These are phyloP conservation scores for Pichia sp. DNA, from an alignment of 1,139 yeast species.

Conservation along the genomic window DNA sequence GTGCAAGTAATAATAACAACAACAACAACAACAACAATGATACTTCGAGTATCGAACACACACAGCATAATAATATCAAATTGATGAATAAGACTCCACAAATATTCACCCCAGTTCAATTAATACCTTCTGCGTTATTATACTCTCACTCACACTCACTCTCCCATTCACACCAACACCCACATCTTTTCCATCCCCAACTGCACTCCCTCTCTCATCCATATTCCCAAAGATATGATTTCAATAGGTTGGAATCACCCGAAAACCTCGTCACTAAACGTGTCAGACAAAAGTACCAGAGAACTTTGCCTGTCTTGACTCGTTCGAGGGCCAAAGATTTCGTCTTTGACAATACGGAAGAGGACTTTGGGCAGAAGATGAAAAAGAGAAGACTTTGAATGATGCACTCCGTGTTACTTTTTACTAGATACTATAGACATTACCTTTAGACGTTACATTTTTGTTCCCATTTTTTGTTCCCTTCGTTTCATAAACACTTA, in stretches of 20 bases:
- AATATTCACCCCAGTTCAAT: constrained; percentile 26
- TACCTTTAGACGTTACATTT: not conserved
- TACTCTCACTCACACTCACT: constrained; percentile 8
- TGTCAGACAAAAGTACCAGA: constrained; percentile 16
- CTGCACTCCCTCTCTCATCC: constrained; percentile 4
- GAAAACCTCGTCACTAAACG: constrained; percentile 11
- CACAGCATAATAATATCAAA: constrained; percentile 11
- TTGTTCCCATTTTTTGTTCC: not conserved
- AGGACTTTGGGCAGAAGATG: not conserved
- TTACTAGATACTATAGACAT: constrained; percentile 3
- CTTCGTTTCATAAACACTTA: not conserved
- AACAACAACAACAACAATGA: constrained; percentile 1
- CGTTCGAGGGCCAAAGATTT: constrained; percentile 21
- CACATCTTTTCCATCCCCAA: constrained; percentile 6
- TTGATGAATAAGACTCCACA: constrained; percentile 17
- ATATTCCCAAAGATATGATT: constrained; percentile 14
- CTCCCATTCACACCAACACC: constrained; percentile 1
- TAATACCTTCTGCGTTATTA: constrained; percentile 17
- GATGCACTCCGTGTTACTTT: constrained; percentile 1
- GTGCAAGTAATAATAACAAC: constrained; percentile 3
- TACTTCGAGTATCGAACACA: not conserved
- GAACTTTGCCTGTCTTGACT: constrained; percentile 20
- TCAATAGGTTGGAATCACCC: constrained; percentile 12
- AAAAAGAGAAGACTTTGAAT: constrained; percentile 8
- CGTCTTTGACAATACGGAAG: not conserved